phyloP scores from a whole-genome alignment of 2,329 filamentous ascomycete species.

The Zymoseptoria brevis region DNA sequence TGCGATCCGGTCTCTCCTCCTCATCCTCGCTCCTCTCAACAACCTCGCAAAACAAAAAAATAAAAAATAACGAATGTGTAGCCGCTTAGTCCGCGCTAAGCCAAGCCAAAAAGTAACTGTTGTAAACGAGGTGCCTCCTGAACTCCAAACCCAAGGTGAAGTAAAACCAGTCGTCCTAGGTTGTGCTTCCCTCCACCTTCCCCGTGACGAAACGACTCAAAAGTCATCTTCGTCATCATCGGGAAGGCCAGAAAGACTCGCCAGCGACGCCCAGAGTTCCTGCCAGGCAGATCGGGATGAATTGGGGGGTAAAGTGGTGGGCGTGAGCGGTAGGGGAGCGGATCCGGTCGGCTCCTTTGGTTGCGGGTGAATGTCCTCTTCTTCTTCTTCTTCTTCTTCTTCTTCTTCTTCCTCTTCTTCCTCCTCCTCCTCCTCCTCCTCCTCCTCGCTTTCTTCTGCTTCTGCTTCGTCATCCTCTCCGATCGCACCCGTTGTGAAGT shows the following conservation, averaged over 20 bases:
- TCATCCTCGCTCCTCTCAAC: too few relatives aligned
- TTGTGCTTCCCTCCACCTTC: neutral
- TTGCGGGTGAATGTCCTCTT: conserved; percentile 10
- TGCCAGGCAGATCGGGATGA: conserved; percentile 26
- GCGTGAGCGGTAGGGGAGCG: conserved; percentile 6
- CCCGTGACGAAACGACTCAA: neutral
- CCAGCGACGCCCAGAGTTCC: conserved; percentile 29
- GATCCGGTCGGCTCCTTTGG: conserved; percentile 13
- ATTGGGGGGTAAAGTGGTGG: conserved; percentile 4
- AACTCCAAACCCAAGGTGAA: neutral
- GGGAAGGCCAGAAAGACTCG: conserved; percentile 26
- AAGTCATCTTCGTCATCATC: conserved; percentile 19
- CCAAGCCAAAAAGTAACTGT: neutral
- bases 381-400: conserved; percentile 10
- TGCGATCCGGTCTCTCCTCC: too few relatives aligned
- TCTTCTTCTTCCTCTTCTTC: conserved; percentile 6
- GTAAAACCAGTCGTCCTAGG: neutral
- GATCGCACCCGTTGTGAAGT: neutral
- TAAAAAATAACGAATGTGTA: neutral
- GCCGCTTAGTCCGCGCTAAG: neutral
- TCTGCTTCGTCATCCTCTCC: conserved; percentile 1
- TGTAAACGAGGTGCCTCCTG: neutral
- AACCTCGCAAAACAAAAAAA: neutral
- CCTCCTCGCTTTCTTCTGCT: conserved; percentile 5
- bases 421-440: conserved; percentile 10